phyloP scores from a whole-genome alignment of 768 basidiomycete species.

The Amanita thiersii region DNA sequence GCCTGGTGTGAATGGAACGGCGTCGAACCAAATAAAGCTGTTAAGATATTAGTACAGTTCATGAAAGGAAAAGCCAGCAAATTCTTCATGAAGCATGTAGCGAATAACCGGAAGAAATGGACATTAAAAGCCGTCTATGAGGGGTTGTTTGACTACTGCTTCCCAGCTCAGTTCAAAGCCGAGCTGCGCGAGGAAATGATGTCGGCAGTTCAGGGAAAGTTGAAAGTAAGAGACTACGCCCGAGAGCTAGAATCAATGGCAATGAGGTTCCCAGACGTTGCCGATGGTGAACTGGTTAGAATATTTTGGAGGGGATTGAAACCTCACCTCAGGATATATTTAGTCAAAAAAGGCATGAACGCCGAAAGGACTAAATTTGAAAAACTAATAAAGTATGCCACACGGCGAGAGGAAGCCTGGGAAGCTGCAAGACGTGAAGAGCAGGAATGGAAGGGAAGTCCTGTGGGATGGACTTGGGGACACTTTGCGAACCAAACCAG shows the following conservation, averaged over 20 bases:
- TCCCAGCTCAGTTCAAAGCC: conserved; percentile 6
- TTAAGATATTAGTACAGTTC: conserved; percentile 3
- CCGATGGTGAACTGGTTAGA: conserved; percentile 19
- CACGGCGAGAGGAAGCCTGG: conserved; percentile 19
- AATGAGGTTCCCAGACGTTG: conserved; percentile 4
- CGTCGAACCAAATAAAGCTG: neutral
- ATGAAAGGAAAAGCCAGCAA: conserved; percentile 9
- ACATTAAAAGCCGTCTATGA: conserved; percentile 1
- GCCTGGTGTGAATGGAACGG: too few relatives aligned
- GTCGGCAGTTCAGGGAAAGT: neutral
- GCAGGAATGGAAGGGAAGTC: neutral
- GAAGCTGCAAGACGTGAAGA: neutral
- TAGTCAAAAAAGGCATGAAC: conserved; percentile 21
- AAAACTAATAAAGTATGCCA: conserved; percentile 18
- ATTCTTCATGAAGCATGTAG: conserved; percentile 10
- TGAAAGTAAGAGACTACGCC: neutral
- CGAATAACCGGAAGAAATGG: neutral
- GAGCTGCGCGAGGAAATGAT: conserved; percentile 6
- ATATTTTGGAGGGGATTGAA: conserved; percentile 26
- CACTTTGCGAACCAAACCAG: neutral
- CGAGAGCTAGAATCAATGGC: conserved; percentile 2
- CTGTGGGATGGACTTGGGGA: neutral
- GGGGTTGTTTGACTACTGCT: conserved; percentile 12
- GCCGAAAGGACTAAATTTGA: conserved; percentile 17
- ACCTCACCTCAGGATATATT: conserved; percentile 16